phyloP scores from a whole-genome alignment of 306 rosid species.

The Ceratonia siliqua region DNA sequence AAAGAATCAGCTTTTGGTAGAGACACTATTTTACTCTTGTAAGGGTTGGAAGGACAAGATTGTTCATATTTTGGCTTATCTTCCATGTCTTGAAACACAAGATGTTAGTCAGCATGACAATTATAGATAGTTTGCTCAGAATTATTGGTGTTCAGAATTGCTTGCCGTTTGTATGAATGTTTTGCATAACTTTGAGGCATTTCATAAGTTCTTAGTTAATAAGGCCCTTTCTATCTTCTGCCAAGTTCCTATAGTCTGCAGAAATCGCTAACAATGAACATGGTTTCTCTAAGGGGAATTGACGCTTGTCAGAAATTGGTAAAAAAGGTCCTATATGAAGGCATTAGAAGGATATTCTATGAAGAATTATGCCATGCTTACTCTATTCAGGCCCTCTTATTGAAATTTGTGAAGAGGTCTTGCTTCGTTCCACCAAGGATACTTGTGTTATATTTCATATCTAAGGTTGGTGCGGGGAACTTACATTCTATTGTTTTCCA shows the following conservation, averaged over 20 bases:
- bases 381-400: too few relatives aligned
- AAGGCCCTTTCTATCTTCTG: constrained; percentile 21
- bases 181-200: constrained; percentile 45
- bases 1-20: constrained; percentile 46
- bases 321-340: constrained; percentile 36
- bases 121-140: constrained; percentile 46
- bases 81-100: constrained; percentile 35
- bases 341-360: not conserved
- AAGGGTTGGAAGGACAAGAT: constrained; percentile 63
- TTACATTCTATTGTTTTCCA: too few relatives aligned
- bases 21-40: constrained; percentile 67
- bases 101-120: constrained; percentile 33
- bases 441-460: too few relatives aligned
- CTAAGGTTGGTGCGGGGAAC: too few relatives aligned
- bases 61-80: constrained; percentile 38
- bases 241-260: constrained; percentile 48
- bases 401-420: too few relatives aligned
- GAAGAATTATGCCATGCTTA: too few relatives aligned
- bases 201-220: constrained; percentile 32
- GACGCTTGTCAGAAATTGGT: constrained; percentile 36
- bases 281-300: constrained; percentile 48
- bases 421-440: too few relatives aligned
- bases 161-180: constrained; percentile 53
- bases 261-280: constrained; percentile 34
- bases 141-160: constrained; percentile 61